Conservation (phyloP, 345 rosid genomes). For the thale cress (Arabidopsis thaliana) region DNA sequence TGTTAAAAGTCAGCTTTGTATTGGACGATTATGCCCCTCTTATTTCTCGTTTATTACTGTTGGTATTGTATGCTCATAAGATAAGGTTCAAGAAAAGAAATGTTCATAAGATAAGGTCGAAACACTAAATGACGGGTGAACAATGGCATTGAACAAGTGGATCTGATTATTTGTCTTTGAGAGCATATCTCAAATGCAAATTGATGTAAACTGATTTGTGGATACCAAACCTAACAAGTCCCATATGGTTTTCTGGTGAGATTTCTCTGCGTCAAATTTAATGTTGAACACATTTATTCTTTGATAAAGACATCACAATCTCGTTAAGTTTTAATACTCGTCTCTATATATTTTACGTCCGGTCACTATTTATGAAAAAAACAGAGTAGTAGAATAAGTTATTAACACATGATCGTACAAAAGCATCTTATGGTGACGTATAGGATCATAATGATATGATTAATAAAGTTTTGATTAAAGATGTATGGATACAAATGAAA, state of each 20-base stretch:
- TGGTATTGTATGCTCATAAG: constrained; percentile 26
- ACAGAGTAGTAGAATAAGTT: neutral
- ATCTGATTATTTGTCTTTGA: constrained; percentile 8
- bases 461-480: neutral
- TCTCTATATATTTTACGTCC: neutral
- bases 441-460: neutral
- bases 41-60: neutral
- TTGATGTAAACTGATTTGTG: constrained; percentile 26
- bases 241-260: constrained; percentile 30
- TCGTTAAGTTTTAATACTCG: neutral
- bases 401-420: neutral
- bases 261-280: constrained; percentile 8
- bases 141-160: constrained; percentile 36
- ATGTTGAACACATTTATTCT: constrained; percentile 26
- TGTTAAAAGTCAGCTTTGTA: constrained; percentile 7
- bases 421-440: constrained; percentile 15
- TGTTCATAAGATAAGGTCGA: constrained; percentile 6
- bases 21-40: constrained; percentile 25
- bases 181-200: neutral
- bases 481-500: constrained; percentile 41
- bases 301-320: constrained; percentile 13
- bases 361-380: neutral
- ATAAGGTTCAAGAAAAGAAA: neutral
- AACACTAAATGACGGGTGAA: no score
- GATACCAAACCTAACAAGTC: constrained; percentile 6